Percentiles rank a stretch among this genome's conserved stretches.
Evolutionary conservation across 345 rosid genomes (phyloP).

Genomic region (Boechera stricta): DNA sequence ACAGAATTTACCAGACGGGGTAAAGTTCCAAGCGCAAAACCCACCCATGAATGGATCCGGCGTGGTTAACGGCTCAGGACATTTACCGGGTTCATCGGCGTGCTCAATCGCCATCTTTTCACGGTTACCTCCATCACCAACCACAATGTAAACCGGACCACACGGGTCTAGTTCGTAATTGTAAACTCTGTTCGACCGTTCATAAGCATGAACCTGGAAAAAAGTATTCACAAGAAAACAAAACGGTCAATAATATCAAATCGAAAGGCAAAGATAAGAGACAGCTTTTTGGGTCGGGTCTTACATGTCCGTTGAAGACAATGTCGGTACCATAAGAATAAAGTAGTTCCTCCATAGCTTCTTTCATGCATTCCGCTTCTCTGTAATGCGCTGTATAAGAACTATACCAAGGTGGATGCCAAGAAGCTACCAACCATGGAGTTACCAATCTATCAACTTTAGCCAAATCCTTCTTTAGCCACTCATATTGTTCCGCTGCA

Average conservation of each 20-base stretch:
- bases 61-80: constrained; percentile 74
- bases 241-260: neutral
- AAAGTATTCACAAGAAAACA: neutral
- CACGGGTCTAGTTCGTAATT: constrained; percentile 79
- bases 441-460: constrained; percentile 66
- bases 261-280: neutral
- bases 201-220: constrained; percentile 86
- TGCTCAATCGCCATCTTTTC: constrained; percentile 72
- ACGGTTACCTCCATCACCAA: constrained; percentile 86
- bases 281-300: neutral
- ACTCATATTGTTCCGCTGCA: constrained; percentile 78
- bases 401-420: constrained; percentile 96
- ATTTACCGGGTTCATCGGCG: constrained; percentile 88
- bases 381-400: constrained; percentile 80
- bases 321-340: constrained; percentile 69
- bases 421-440: constrained; percentile 86
- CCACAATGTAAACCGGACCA: constrained; percentile 73
- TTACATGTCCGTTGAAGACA: constrained; percentile 88
- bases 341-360: constrained; percentile 81
- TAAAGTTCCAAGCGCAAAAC: constrained; percentile 79
- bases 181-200: constrained; percentile 88
- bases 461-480: constrained; percentile 77
- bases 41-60: constrained; percentile 65
- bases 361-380: constrained; percentile 95
- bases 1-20: constrained; percentile 76